Percentiles rank a stretch among this genome's conserved stretches.
Conservation (phyloP, 192 early-diverging fungal species). For the Gigaspora rosea region DNA sequence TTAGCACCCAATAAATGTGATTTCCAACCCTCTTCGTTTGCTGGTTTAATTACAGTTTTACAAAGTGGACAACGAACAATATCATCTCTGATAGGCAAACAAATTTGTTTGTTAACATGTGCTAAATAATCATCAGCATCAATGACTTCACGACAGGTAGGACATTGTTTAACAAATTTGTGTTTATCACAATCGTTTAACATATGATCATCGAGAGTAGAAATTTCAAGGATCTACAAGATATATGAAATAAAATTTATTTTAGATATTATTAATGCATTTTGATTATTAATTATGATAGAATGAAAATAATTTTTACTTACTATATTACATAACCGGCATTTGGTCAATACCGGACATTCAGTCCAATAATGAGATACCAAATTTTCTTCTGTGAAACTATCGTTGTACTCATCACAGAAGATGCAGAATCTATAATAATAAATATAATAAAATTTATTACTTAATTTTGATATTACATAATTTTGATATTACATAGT, state of each 20-base stretch:
- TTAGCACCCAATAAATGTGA: slow-evolving; percentile 54
- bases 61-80: slow-evolving; percentile 64
- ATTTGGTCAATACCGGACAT: slow-evolving; percentile 71
- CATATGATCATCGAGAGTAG: slow-evolving; percentile 65
- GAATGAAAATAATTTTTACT: slow-evolving; percentile 28
- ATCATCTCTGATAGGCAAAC: slow-evolving; percentile 33
- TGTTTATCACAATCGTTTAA: slow-evolving; percentile 63
- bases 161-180: slow-evolving; percentile 61
- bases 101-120: slow-evolving; percentile 52
- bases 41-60: slow-evolving; percentile 52
- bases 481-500: too few species aligned
- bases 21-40: slow-evolving; percentile 65
- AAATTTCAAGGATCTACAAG: slow-evolving; percentile 70
- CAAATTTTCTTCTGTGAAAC: slow-evolving; percentile 69
- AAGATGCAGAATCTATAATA: slow-evolving; percentile 66
- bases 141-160: slow-evolving; percentile 64
- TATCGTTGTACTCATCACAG: slow-evolving; percentile 64
- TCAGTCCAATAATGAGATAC: slow-evolving; percentile 79
- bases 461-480: too few species aligned
- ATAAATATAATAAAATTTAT: too few species aligned
- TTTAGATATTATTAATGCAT: too few species aligned
- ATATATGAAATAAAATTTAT: too few species aligned
- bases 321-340: slow-evolving; percentile 71
- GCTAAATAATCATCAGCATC: slow-evolving; percentile 49
- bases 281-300: too few species aligned